Conservation (phyloP, 2,329 filamentous ascomycete genomes). For the Verticillium alfalfae region DNA sequence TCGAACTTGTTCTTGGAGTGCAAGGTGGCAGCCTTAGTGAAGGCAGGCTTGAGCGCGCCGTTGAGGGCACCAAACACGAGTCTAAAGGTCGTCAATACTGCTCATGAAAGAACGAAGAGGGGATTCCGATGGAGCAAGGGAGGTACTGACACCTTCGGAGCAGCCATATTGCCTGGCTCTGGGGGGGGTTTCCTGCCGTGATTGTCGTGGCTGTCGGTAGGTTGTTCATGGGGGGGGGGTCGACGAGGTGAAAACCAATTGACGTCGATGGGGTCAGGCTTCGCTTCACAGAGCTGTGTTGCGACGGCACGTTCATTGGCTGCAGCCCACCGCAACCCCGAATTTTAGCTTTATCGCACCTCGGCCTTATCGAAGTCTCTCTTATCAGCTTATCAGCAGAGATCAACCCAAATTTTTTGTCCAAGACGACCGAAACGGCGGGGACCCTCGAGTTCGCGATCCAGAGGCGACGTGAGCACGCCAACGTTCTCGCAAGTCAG, state of each 20-base stretch:
- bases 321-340: neutral
- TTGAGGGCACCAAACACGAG: conserved; percentile 80
- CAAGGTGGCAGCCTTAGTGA: conserved; percentile 73
- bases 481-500: neutral
- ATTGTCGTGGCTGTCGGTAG: neutral
- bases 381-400: conserved; percentile 13
- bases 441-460: conserved; percentile 10
- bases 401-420: conserved; percentile 14
- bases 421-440: conserved; percentile 4
- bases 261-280: neutral
- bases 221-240: neutral
- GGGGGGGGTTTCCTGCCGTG: neutral
- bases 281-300: neutral
- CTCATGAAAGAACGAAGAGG: neutral
- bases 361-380: neutral
- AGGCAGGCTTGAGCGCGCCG: conserved; percentile 69
- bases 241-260: neutral
- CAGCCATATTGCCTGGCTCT: conserved; percentile 30
- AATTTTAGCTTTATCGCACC: neutral
- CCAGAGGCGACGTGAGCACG: neutral
- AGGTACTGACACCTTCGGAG: conserved; percentile 39
- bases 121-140: neutral
- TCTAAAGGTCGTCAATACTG: conserved; percentile 30
- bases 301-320: conserved; percentile 4
- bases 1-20: conserved; percentile 86